phyloP scores from a whole-genome alignment of 1,139 yeast species.

The Saccharomyces pastorianus region DNA sequence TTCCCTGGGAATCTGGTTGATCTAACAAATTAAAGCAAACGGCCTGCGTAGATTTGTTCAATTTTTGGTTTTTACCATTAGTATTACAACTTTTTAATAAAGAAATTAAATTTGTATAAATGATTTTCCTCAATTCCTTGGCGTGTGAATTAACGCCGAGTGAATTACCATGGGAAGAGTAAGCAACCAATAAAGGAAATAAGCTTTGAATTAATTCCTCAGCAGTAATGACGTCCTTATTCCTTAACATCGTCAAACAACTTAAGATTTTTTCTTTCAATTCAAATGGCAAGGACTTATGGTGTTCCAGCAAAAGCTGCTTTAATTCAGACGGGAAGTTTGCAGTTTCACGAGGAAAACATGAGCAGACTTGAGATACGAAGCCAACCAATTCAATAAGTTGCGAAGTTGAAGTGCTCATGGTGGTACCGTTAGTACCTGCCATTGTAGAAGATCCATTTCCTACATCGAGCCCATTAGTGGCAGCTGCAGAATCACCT shows the following conservation, averaged over 20 bases:
- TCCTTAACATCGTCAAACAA: slow-evolving; percentile 80
- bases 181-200: slow-evolving; percentile 65
- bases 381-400: slow-evolving; percentile 83
- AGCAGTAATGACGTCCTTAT: slow-evolving; percentile 72
- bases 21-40: slow-evolving; percentile 76
- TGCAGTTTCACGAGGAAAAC: slow-evolving; percentile 83
- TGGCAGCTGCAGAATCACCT: slow-evolving; percentile 9
- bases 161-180: slow-evolving; percentile 42
- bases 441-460: slow-evolving; percentile 16
- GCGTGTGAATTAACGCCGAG: slow-evolving; percentile 56
- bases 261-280: slow-evolving; percentile 87
- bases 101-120: slow-evolving; percentile 69
- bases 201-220: slow-evolving; percentile 77
- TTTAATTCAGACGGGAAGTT: slow-evolving; percentile 76
- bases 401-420: slow-evolving; percentile 51
- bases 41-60: slow-evolving; percentile 87
- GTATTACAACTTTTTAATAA: slow-evolving; percentile 75
- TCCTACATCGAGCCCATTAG: slow-evolving; percentile 15
- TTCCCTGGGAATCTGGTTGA: slow-evolving; percentile 70
- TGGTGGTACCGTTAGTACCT: slow-evolving; percentile 10
- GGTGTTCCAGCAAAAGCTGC: slow-evolving; percentile 60
- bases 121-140: slow-evolving; percentile 72
- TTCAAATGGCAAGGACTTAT: slow-evolving; percentile 73
- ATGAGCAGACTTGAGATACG: slow-evolving; percentile 81
- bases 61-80: slow-evolving; percentile 70